Evolutionary conservation across 2,329 filamentous ascomycete genomes (phyloP).

Genomic region (Calonectria hongkongensis): DNA sequence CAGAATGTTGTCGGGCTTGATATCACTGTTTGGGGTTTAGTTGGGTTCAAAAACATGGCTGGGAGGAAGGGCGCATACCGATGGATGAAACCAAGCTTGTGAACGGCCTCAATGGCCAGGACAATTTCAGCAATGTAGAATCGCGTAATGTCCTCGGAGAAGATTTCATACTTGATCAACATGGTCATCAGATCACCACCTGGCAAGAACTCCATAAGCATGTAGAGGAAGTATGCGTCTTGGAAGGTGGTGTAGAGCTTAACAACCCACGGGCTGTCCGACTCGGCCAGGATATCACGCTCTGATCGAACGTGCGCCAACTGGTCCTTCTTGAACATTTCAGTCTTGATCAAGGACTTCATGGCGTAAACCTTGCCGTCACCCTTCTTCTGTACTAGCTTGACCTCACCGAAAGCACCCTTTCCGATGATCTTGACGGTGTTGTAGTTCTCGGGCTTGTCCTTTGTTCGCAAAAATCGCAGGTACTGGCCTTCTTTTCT

Average conservation of each 20-base stretch:
- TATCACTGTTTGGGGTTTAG: constrained; percentile 80
- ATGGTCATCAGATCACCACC: constrained; percentile 99
- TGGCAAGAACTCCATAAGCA: constrained; percentile 99
- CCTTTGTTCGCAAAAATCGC: constrained; percentile 93
- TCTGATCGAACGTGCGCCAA: constrained; percentile 97
- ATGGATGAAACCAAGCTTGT: constrained; percentile 98
- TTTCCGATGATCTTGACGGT: constrained; percentile 99
- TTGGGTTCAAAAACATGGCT: constrained; percentile 13
- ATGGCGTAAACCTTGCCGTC: constrained; percentile 98
- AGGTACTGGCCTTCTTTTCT: constrained; percentile 94
- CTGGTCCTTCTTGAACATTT: constrained; percentile 99
- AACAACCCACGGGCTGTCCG: constrained; percentile 99
- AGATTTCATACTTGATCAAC: constrained; percentile 99
- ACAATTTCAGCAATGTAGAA: constrained; percentile 99
- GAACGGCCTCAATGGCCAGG: constrained; percentile 97
- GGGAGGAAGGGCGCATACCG: constrained; percentile 76
- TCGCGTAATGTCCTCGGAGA: constrained; percentile 97
- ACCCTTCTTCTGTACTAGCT: constrained; percentile 95
- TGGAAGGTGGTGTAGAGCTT: constrained; percentile 99
- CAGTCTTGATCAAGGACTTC: constrained; percentile 98
- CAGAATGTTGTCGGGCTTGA: constrained; percentile 99
- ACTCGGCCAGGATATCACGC: constrained; percentile 97
- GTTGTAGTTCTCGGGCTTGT: constrained; percentile 94
- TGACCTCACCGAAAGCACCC: constrained; percentile 98
- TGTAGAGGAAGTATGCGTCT: constrained; percentile 96